Evolutionary conservation across 1,284 basidiomycete genomes (phyloP).

Genomic region (Trichosporon coremiiforme): DNA sequence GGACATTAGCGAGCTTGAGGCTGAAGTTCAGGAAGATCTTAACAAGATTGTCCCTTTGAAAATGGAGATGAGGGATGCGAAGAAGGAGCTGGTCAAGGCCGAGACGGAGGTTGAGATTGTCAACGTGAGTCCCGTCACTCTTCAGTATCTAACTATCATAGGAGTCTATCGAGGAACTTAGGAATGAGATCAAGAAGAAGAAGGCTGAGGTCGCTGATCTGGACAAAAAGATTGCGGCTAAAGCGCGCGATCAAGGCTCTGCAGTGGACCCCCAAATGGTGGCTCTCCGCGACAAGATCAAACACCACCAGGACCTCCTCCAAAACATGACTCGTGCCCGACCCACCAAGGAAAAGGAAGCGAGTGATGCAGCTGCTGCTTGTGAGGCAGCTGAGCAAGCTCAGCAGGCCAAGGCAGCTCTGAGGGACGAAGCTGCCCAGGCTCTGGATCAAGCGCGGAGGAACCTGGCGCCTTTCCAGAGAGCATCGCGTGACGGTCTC

Average conservation of each 20-base stretch:
- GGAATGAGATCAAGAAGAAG: not conserved
- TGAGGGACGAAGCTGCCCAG: not conserved
- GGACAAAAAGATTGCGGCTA: not conserved
- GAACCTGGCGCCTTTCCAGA: not conserved
- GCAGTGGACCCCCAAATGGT: not conserved
- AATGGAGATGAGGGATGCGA: conserved; percentile 9
- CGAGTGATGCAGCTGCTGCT: not conserved
- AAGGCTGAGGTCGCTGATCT: conserved; percentile 5
- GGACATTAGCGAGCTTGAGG: conserved; percentile 16
- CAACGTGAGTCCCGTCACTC: not conserved
- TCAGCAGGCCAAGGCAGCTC: not conserved
- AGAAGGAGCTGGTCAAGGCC: not conserved
- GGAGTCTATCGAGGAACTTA: not conserved
- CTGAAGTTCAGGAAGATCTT: conserved; percentile 5
- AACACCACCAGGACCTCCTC: conserved; percentile 17
- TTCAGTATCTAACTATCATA: not conserved
- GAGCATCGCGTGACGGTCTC: conserved; percentile 54
- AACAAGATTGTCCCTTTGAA: not conserved
- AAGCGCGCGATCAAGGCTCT: not conserved
- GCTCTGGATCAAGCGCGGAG: conserved; percentile 4
- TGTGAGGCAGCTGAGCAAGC: not conserved
- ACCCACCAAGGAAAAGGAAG: conserved; percentile 15
- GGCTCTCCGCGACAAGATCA: not conserved
- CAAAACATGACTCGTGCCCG: conserved; percentile 23
- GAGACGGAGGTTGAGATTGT: not conserved